These are phyloP conservation scores for Sugiyamaella marilandica DNA, from an alignment of 805 yeast species.

Conservation along the genomic window DNA sequence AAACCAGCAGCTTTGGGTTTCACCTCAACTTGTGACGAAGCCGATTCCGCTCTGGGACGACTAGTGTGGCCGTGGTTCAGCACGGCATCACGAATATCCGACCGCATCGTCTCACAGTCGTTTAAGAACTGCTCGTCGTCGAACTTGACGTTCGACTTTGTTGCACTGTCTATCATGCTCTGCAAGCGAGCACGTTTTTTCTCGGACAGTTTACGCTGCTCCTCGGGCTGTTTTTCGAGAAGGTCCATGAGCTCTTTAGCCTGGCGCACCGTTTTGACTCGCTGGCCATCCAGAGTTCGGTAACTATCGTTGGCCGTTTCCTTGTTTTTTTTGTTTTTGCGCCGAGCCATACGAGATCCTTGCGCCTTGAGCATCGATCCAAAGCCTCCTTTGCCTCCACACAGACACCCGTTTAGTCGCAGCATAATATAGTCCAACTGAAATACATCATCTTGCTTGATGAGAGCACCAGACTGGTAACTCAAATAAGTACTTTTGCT, in stretches of 20 bases:
- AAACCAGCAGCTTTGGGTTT: background rate
- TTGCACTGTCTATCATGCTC: conserved; percentile 28
- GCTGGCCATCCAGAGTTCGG: conserved; percentile 40
- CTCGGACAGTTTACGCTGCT: conserved; percentile 18
- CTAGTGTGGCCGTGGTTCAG: background rate
- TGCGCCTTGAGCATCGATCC: conserved; percentile 40
- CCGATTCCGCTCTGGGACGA: background rate
- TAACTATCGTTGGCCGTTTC: conserved; percentile 33
- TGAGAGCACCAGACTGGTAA: conserved; percentile 1
- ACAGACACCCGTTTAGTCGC: conserved; percentile 29
- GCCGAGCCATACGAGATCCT: conserved; percentile 37
- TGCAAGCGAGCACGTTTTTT: conserved; percentile 37
- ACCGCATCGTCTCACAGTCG: conserved; percentile 34
- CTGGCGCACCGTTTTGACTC: conserved; percentile 35
- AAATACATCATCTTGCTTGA: background rate
- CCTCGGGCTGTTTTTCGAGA: conserved; percentile 19
- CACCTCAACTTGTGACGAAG: no score
- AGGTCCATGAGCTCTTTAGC: conserved; percentile 36
- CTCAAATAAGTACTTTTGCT: background rate
- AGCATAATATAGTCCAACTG: conserved; percentile 5
- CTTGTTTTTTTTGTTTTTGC: conserved; percentile 20
- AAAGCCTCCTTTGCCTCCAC: conserved; percentile 54
- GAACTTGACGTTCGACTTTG: conserved; percentile 31
- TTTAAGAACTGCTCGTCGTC: conserved; percentile 38
- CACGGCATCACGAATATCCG: conserved; percentile 5